These are phyloP conservation scores for Yarrowia osloensis DNA, from an alignment of 805 yeast genomes.

Conservation along the genomic window DNA sequence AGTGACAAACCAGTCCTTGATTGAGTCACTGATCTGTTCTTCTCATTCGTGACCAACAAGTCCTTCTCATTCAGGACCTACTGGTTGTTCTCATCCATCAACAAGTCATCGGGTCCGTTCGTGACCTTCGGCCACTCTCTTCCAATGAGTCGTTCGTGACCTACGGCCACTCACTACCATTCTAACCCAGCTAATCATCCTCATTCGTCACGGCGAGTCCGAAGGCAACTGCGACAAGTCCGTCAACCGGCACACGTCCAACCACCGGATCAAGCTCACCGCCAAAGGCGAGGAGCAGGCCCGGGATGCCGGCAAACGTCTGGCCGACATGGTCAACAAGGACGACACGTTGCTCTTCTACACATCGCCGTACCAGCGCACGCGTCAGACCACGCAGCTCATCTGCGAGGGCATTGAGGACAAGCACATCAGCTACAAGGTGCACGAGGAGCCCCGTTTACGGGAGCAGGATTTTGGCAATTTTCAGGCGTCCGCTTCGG, in stretches of 20 bases:
- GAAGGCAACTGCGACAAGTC: slow-evolving; percentile 86
- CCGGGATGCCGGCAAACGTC: slow-evolving; percentile 42
- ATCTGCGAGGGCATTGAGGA: slow-evolving; percentile 55
- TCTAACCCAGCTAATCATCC: slow-evolving; percentile 57
- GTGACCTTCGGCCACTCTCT: no score
- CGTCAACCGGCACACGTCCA: slow-evolving; percentile 75
- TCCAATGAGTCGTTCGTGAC: not conserved
- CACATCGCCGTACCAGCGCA: slow-evolving; percentile 83
- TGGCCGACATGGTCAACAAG: slow-evolving; percentile 45
- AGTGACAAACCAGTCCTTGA: no score
- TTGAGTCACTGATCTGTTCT: no score
- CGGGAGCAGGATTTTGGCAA: slow-evolving; percentile 96
- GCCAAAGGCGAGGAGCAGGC: slow-evolving; percentile 60
- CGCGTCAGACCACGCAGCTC: slow-evolving; percentile 80
- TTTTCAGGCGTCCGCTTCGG: slow-evolving; percentile 69
- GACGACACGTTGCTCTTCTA: slow-evolving; percentile 69
- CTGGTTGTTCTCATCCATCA: no score
- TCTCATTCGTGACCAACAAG: no score
- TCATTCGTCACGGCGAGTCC: slow-evolving; percentile 90
- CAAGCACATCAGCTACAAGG: slow-evolving; percentile 51
- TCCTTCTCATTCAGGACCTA: no score
- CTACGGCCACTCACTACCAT: not conserved
- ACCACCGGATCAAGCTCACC: slow-evolving; percentile 78
- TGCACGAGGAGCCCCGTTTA: slow-evolving; percentile 86
- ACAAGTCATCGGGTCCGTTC: no score